Conservation (phyloP, 192 early-diverging fungal genomes). For the Coemansia sp. region DNA sequence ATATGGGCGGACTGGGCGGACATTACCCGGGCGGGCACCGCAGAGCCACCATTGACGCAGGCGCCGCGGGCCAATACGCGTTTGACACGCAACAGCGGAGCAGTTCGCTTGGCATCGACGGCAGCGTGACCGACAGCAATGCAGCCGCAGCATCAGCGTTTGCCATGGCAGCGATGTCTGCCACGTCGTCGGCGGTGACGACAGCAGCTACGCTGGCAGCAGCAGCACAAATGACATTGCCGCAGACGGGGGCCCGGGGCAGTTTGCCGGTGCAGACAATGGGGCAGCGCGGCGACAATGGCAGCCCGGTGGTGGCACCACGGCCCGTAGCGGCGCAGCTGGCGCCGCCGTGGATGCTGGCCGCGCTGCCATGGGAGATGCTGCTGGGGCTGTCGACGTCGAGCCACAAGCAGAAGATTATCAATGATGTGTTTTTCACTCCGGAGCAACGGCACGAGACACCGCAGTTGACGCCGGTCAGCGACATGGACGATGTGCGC, state of each 20-base stretch:
- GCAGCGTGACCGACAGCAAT: slow-evolving; percentile 4
- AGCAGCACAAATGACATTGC: slow-evolving; percentile 11
- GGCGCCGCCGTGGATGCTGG: slow-evolving; percentile 49
- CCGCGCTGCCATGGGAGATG: slow-evolving; percentile 46
- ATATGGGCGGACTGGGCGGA: slow-evolving; percentile 8
- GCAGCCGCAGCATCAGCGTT: slow-evolving; percentile 34
- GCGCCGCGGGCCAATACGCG: slow-evolving; percentile 8
- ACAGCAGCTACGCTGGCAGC: slow-evolving; percentile 19
- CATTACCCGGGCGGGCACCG: slow-evolving; percentile 7
- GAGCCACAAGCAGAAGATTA: slow-evolving; percentile 40
- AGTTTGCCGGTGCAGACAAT: slow-evolving; percentile 23
- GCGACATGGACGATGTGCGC: slow-evolving; percentile 45
- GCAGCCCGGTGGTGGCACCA: slow-evolving; percentile 46
- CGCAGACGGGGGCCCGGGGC: slow-evolving; percentile 1
- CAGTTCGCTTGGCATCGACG: slow-evolving; percentile 7
- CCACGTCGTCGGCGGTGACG: slow-evolving; percentile 20
- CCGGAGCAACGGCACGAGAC: slow-evolving; percentile 48
- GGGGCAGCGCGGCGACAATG: slow-evolving; percentile 12
- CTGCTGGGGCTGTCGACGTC: slow-evolving; percentile 36
- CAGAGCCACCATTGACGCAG: slow-evolving; percentile 5
- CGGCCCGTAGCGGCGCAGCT: slow-evolving; percentile 52
- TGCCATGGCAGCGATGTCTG: slow-evolving; percentile 30
- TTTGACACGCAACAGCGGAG: slow-evolving; percentile 14
- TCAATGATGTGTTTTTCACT: slow-evolving; percentile 56
- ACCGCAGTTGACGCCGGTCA: slow-evolving; percentile 51